Evolutionary conservation across 2,329 filamentous ascomycete species (phyloP), one percentile per base, ranked within the genome.

Genomic region (Fusarium buharicum): DNA sequence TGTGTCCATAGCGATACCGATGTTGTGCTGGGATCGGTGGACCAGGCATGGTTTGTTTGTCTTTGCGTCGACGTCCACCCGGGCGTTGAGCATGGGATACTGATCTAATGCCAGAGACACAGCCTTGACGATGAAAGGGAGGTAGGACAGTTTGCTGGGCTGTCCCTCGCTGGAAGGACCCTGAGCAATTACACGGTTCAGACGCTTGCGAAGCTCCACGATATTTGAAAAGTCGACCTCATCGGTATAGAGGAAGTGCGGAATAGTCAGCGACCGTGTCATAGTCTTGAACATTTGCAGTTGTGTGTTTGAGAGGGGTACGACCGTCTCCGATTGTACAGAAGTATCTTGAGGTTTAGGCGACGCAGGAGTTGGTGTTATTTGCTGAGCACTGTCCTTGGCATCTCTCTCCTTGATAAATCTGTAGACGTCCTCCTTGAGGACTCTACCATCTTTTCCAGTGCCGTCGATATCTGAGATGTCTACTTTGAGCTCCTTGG

Each of bases 241-340:
- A 76, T 97, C 93, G 34, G 92, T 90, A 79, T 96, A 99, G 59
- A 98, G 86, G 78, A 99, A 97, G 77, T 98, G 95, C 0, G 95
- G 95, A 69, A 97, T 98, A 46, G 78, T 86, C 62, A 99, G 84
- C 3, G 94, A 97, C 55, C 88, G 88, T 13, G 94, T 97, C 95
- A 99, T 99, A 58, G 88, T 85, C 80, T 96, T 97, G 87, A 97
- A 98, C 95, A 99, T 99, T 73, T 92, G 90, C 33, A 86, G 83
- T 78, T 98, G 94, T 13, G 91, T 90, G 33, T 88, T 89, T 12
- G 91, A 91, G 59, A 99, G 81, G 54, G 85, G 80, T 28, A 89
- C 82, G 2, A 82, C 77, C 9, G 87, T 90, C 76, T 98, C 95
- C 50, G 79, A 79, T 74, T 91, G 89, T 40, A 79, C 78, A 9